phyloP scores from a whole-genome alignment of 2,329 filamentous ascomycete genomes.

The Gyromitra esculenta region DNA sequence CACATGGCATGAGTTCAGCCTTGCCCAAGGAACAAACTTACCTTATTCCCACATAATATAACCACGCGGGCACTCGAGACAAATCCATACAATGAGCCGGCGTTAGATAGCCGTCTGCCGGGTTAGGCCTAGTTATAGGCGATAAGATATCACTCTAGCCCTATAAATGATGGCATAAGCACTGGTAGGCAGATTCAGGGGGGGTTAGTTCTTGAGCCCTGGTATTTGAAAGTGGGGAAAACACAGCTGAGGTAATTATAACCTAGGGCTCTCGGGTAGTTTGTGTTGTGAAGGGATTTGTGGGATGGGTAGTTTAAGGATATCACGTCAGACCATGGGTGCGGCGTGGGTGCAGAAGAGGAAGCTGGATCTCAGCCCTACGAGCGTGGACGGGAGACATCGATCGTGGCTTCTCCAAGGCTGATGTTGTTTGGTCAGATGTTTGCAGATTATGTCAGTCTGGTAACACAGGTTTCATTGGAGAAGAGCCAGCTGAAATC shows the following conservation, averaged over 20 bases:
- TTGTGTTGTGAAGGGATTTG: background rate
- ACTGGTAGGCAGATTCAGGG: conserved; percentile 17
- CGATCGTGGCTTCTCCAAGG: conserved; percentile 39
- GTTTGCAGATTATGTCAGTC: background rate
- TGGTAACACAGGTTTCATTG: background rate
- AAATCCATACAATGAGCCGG: background rate
- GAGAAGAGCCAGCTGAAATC: background rate
- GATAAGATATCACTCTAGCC: background rate
- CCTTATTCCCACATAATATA: background rate
- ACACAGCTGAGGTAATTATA: background rate
- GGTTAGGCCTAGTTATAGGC: background rate
- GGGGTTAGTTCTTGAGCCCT: background rate
- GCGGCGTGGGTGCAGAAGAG: background rate
- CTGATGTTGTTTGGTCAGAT: conserved; percentile 17
- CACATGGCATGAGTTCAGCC: conserved; percentile 34
- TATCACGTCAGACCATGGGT: conserved; percentile 43
- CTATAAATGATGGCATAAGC: conserved; percentile 6
- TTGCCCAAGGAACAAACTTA: conserved; percentile 2
- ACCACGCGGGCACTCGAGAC: background rate
- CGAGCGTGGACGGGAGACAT: conserved; percentile 4
- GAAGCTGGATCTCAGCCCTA: conserved; percentile 46
- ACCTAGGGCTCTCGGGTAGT: conserved; percentile 12
- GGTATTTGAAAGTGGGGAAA: background rate
- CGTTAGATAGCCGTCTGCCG: conserved; percentile 13
- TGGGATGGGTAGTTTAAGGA: conserved; percentile 35